Evolutionary conservation across 257 asterid species (phyloP).

Genomic region (Solanum pinnatisectum): DNA sequence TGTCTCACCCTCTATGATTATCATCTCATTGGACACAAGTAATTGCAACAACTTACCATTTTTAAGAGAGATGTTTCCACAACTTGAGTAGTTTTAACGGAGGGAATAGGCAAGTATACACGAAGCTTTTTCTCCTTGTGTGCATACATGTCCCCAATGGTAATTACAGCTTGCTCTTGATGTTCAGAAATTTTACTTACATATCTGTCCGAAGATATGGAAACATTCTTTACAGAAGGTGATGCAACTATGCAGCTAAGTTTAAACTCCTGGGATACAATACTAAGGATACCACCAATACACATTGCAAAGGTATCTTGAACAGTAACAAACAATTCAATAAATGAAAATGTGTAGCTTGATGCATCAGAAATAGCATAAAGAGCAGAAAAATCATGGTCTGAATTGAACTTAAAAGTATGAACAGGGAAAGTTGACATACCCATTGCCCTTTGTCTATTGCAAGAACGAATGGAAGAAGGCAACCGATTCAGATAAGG

Average conservation of each 20-base stretch:
- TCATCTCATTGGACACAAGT: conserved; percentile 1
- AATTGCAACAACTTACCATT: conserved; percentile 11
- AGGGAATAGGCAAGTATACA: conserved; percentile 11
- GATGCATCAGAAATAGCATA: conserved; percentile 27
- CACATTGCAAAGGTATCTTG: conserved; percentile 33
- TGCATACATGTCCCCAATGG: conserved; percentile 26
- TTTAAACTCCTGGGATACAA: conserved; percentile 19
- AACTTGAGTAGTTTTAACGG: neutral
- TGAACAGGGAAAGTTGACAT: conserved; percentile 7
- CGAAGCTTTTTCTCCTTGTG: conserved; percentile 24
- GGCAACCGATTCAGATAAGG: conserved; percentile 9
- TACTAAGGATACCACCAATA: conserved; percentile 34
- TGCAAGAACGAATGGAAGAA: neutral
- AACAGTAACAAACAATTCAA: conserved; percentile 21
- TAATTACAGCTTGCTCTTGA: conserved; percentile 3
- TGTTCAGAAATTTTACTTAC: neutral
- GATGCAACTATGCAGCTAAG: conserved; percentile 6
- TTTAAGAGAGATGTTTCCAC: conserved; percentile 27
- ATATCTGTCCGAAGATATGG: conserved; percentile 17
- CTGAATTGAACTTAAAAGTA: neutral
- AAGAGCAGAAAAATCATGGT: conserved; percentile 25
- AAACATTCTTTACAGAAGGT: conserved; percentile 9
- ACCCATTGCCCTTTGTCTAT: neutral
- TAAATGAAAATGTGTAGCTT: conserved; percentile 25
- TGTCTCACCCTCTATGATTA: neutral